These are phyloP conservation scores for Annona squamosa DNA, from an alignment of 164 flowering plant species.

Conservation along the genomic window DNA sequence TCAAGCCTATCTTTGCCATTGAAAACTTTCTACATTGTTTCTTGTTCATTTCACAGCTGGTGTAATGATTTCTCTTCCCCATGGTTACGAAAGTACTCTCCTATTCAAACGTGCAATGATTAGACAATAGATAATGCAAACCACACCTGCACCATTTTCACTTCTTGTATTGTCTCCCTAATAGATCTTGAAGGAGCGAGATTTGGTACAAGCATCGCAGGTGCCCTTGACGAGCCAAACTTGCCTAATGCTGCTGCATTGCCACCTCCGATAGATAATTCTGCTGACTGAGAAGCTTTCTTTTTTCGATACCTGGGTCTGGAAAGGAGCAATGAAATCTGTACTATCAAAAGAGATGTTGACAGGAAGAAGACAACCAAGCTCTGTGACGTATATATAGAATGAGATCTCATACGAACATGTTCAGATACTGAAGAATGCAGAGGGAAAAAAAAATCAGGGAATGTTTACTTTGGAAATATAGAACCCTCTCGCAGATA, in stretches of 20 bases:
- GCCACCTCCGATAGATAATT: slow-evolving; percentile 37
- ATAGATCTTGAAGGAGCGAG: slow-evolving; percentile 73
- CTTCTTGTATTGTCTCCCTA: slow-evolving; percentile 78
- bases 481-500: slow-evolving; percentile 85
- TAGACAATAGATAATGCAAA: background rate
- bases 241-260: slow-evolving; percentile 20
- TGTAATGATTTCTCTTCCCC: too few species aligned
- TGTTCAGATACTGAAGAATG: background rate
- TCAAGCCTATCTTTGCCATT: too few species aligned
- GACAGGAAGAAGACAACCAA: background rate
- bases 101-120: background rate
- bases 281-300: slow-evolving; percentile 35
- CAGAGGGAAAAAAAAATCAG: slow-evolving; percentile 6
- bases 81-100: too few species aligned
- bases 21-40: too few species aligned
- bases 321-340: slow-evolving; percentile 30
- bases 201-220: slow-evolving; percentile 63
- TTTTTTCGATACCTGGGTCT: slow-evolving; percentile 76
- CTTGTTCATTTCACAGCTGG: too few species aligned
- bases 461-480: slow-evolving; percentile 67
- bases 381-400: background rate
- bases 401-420: background rate
- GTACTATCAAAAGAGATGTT: slow-evolving; percentile 9
- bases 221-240: slow-evolving; percentile 33
- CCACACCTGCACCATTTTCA: slow-evolving; percentile 81